These are phyloP conservation scores for Tetrapisispora phaffii DNA, from an alignment of 805 yeast genomes.

Conservation along the genomic window DNA sequence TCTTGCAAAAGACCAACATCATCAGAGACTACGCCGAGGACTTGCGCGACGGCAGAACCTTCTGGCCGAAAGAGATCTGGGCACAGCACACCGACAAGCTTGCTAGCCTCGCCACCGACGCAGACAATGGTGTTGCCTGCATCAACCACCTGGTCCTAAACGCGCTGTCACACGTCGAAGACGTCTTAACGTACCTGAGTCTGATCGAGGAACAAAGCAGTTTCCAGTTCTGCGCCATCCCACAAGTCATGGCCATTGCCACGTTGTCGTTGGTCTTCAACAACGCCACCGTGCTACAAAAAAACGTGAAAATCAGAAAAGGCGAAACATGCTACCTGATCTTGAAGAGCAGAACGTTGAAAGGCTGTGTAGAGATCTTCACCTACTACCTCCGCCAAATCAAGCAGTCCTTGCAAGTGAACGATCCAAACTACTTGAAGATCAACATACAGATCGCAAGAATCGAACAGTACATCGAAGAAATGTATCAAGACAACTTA, in stretches of 20 bases:
- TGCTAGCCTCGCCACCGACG: conserved; percentile 35
- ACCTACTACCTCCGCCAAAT: conserved; percentile 62
- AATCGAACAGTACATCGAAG: conserved; percentile 80
- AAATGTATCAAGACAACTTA: conserved; percentile 53
- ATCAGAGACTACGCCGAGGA: conserved; percentile 94
- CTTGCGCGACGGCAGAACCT: conserved; percentile 79
- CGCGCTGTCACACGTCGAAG: conserved; percentile 68
- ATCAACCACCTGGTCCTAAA: conserved; percentile 72
- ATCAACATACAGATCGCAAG: conserved; percentile 81
- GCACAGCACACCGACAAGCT: conserved; percentile 65
- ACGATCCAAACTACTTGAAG: conserved; percentile 78
- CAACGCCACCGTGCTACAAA: conserved; percentile 61
- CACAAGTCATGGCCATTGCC: conserved; percentile 99
- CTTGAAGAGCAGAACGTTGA: conserved; percentile 60
- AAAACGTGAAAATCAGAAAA: conserved; percentile 79
- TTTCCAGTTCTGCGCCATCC: conserved; percentile 91
- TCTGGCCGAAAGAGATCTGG: conserved; percentile 96
- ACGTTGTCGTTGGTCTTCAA: conserved; percentile 79
- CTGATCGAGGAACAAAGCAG: conserved; percentile 69
- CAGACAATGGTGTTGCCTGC: conserved; percentile 57
- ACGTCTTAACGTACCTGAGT: conserved; percentile 69
- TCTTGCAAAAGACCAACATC: conserved; percentile 90
- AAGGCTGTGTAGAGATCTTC: conserved; percentile 72
- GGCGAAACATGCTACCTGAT: conserved; percentile 78
- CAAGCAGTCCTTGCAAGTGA: conserved; percentile 67